phyloP scores from a whole-genome alignment of 2,329 filamentous ascomycete genomes.

The Claviceps fusiformis region DNA sequence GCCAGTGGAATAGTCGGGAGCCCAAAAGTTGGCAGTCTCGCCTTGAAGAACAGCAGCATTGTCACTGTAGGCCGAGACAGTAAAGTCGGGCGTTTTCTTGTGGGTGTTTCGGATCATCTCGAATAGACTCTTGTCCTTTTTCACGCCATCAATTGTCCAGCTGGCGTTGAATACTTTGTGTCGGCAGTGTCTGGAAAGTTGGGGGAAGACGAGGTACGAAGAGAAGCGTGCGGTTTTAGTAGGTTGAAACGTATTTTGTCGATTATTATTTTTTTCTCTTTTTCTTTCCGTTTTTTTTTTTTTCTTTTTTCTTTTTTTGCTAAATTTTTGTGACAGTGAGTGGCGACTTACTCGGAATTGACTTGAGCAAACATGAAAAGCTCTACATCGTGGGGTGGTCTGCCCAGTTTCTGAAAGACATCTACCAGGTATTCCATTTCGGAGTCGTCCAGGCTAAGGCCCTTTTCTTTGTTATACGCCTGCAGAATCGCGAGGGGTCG shows the following conservation, averaged over 20 bases:
- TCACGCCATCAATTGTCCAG: constrained; percentile 83
- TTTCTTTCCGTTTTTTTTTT: no score
- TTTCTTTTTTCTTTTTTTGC: no score
- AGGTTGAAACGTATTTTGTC: neutral
- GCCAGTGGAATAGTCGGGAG: constrained; percentile 72
- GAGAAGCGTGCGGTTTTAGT: neutral
- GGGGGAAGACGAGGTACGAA: no score
- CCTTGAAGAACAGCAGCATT: constrained; percentile 73
- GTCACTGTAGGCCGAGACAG: constrained; percentile 93
- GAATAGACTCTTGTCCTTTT: constrained; percentile 72
- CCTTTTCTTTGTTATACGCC: constrained; percentile 71
- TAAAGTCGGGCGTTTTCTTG: constrained; percentile 63
- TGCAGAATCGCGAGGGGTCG: constrained; percentile 60
- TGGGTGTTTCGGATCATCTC: constrained; percentile 96
- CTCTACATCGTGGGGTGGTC: constrained; percentile 75
- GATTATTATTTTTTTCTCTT: no score
- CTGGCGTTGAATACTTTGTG: constrained; percentile 91
- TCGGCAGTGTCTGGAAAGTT: constrained; percentile 43
- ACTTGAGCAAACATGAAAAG: constrained; percentile 99
- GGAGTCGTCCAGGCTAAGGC: constrained; percentile 72
- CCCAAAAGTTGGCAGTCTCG: constrained; percentile 49
- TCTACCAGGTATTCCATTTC: constrained; percentile 94
- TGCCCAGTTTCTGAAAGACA: constrained; percentile 27
- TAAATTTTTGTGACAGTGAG: no score
- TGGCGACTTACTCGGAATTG: constrained; percentile 58